Base-by-base conservation (phyloP, 495 filamentous ascomycete genomes). In the Xylaria scruposa region DNA sequence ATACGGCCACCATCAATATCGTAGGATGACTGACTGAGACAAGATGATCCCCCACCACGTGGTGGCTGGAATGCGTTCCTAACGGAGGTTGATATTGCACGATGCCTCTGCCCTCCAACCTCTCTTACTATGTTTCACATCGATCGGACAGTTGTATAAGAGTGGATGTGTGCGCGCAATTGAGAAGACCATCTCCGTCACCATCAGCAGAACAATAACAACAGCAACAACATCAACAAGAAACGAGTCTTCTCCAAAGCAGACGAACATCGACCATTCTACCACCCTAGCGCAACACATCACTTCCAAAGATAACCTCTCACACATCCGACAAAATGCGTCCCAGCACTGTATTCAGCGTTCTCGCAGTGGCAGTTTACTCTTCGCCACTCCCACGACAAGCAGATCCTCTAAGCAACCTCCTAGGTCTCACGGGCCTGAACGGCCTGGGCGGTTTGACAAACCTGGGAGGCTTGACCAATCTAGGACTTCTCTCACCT, bases 281-380 rank as follows among this genome's bases (percentile, higher is more conserved):
- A 9, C 24, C 21, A 40, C 6, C 13, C 29, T 44, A 49, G 21
- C 2, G 1, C 3, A 1, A 24, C 38, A 44, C 13, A n/a, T n/a
- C 38, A 12, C 19, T 7, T 38, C 10, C 19, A 51, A 67, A 42
- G 3, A 42, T 8, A 42, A 38, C 15, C 46, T 38, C 26, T 56
- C 15, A 0, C 46, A 46, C 42, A 70, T 29, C 29, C 44, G 33
- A 15, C 46, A 70, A 70, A 19, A 70, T 70, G 68, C 68, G 59
- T 33, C 59, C 59, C 24, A 70, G 47, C 59, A 54, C 59, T 56
- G 31, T 64, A 12, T 21, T 64, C 24, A 46, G 19, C 24, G 17
- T 56, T 21, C 49, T 70, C 47, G 68, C 59, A 15, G 59, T 64
- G 4, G 33, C 24, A 2, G 36, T 29, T 24, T 56, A 51, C 19